Evolutionary conservation across 2,329 filamentous ascomycete species (phyloP), one percentile per base, ranked within the genome.

Genomic region (Torrubiella hemipterigena): DNA sequence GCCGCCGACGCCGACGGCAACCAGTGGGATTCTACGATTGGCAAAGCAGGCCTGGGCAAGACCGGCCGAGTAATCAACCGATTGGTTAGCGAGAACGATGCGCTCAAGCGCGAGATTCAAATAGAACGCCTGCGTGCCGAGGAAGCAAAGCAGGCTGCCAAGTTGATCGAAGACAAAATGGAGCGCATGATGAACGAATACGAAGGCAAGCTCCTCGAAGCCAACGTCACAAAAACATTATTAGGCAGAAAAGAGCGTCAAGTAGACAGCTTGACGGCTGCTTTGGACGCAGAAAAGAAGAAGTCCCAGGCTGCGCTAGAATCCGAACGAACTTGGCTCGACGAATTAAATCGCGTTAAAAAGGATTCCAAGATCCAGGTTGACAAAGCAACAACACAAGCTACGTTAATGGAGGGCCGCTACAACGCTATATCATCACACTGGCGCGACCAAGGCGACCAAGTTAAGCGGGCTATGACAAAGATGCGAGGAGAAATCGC

Each of bases 51-150:
- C 3, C 58, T 80, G 3, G 80, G 80, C 26, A 85, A 85, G 59
- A 83, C 77, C 8, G 80, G 80, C 7, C 67, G 79, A 20, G 80
- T 85, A 31, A 89, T 91, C 52, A 84, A 91, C 56, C 74, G 76
- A 47, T 68, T 91, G 32, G 82, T 85, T 48, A 77, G 77, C 32
- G 82, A 89, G 49, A 86, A 86, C 43, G 82, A 89, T 47, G 69
- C 76, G 24, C 62, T 89, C 27, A 81, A 81, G 44, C 70, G 81
- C 31, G 81, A 89, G 40, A 63, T 82, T 35, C 65, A 78, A 45
- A 70, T 79, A 34, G 77, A 81, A 52, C 63, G 65, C 14, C 50
- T 79, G 33, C 67, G 68, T 27, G 67, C 77, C 27, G 79, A 85
- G 36, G 81, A 86, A 46, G 67, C 78, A n/a, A 73, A 73, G 42